phyloP scores from a whole-genome alignment of 345 rosid species.

The Erodium maritimum region DNA sequence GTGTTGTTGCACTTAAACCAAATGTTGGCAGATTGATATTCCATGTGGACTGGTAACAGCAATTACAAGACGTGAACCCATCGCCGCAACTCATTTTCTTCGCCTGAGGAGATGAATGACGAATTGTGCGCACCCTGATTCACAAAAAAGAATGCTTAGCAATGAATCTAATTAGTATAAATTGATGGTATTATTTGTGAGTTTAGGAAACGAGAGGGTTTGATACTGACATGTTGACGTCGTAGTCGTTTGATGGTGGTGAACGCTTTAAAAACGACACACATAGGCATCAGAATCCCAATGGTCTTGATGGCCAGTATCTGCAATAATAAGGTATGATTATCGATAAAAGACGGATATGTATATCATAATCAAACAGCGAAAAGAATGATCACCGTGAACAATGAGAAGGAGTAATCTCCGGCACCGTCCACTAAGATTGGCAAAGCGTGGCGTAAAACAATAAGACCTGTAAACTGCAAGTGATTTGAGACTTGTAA shows the following conservation, averaged over 20 bases:
- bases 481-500: constrained; percentile 3
- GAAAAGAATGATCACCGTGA: constrained; percentile 50
- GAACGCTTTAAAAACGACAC: constrained; percentile 40
- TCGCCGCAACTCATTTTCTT: constrained; percentile 36
- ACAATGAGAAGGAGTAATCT: constrained; percentile 43
- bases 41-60: too few species aligned
- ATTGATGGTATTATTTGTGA: not conserved
- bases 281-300: constrained; percentile 56
- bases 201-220: not conserved
- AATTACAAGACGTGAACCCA: constrained; percentile 14
- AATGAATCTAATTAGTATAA: not conserved
- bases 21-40: too few species aligned
- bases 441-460: constrained; percentile 65
- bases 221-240: constrained; percentile 27
- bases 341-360: not conserved
- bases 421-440: constrained; percentile 36
- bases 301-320: constrained; percentile 39
- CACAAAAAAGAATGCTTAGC: not conserved
- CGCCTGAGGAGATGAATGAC: constrained; percentile 16
- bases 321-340: constrained; percentile 33
- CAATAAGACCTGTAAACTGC: constrained; percentile 63
- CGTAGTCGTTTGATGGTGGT: constrained; percentile 32
- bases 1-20: too few species aligned
- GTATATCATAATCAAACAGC: constrained; percentile 8
- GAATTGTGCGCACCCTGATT: constrained; percentile 20